These are phyloP conservation scores for Saccharomyces hybrid DNA, from an alignment of 1,139 yeast genomes.

Conservation along the genomic window DNA sequence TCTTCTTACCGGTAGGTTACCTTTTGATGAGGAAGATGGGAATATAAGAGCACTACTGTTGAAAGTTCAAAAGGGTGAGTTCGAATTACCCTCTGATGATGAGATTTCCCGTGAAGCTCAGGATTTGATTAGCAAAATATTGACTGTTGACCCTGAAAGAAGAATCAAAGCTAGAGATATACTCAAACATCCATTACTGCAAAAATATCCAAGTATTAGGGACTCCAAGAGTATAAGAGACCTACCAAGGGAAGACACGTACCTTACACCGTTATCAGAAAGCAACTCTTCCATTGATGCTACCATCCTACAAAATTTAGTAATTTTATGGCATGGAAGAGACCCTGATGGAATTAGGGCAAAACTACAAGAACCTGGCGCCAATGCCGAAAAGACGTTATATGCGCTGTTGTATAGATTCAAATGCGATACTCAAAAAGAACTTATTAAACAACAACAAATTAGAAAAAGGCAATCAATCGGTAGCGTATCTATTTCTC, in stretches of 20 bases:
- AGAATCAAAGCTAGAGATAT: constrained; percentile 75
- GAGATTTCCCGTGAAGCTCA: constrained; percentile 59
- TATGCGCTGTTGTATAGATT: constrained; percentile 50
- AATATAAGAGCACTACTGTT: constrained; percentile 76
- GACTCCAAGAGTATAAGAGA: constrained; percentile 41
- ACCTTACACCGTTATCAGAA: constrained; percentile 42
- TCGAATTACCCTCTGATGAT: constrained; percentile 69
- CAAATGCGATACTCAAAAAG: constrained; percentile 34
- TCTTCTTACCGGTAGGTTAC: constrained; percentile 84
- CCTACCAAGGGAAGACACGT: constrained; percentile 59
- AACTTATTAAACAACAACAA: constrained; percentile 22
- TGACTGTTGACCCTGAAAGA: constrained; percentile 68
- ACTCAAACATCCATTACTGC: constrained; percentile 65
- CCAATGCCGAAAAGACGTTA: constrained; percentile 67
- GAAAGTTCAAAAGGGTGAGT: constrained; percentile 87
- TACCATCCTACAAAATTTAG: constrained; percentile 58
- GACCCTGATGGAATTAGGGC: constrained; percentile 48
- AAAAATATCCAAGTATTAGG: constrained; percentile 44
- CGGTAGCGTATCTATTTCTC: constrained; percentile 10
- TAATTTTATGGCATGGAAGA: constrained; percentile 70
- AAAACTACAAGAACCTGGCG: constrained; percentile 48
- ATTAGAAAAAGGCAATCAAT: constrained; percentile 23
- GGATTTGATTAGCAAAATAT: constrained; percentile 63
- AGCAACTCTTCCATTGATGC: constrained; percentile 45
- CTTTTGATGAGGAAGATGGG: constrained; percentile 80